phyloP scores from a whole-genome alignment of 2,329 filamentous ascomycete species.

The Helotiales sp. region DNA sequence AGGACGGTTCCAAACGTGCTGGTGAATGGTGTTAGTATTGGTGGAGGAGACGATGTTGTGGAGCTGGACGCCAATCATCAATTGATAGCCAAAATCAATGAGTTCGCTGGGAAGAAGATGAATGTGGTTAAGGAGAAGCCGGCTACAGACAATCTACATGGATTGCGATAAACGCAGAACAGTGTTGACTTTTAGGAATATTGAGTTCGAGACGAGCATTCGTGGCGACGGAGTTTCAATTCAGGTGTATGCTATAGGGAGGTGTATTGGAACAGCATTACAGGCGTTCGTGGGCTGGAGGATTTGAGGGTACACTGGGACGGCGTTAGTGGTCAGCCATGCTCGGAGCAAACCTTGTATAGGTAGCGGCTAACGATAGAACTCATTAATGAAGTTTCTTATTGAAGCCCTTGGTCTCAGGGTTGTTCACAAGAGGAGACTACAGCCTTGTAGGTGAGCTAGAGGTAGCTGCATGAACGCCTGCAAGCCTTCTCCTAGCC shows the following conservation, averaged over 20 bases:
- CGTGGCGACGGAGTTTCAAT: no score
- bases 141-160: constrained; percentile 4
- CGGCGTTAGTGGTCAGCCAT: constrained; percentile 8
- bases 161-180: constrained; percentile 3
- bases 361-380: background rate
- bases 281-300: constrained; percentile 7
- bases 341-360: background rate
- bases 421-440: no score
- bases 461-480: no score
- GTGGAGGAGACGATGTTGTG: constrained; percentile 83
- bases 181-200: background rate
- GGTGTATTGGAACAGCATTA: constrained; percentile 5
- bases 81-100: constrained; percentile 70
- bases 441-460: no score
- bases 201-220: background rate
- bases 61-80: constrained; percentile 66
- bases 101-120: constrained; percentile 67
- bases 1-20: constrained; percentile 90
- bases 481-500: no score
- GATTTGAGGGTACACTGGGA: constrained; percentile 13
- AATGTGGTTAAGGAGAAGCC: constrained; percentile 5
- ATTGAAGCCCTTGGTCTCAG: background rate
- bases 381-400: background rate
- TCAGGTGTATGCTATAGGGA: background rate
- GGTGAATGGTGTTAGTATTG: constrained; percentile 84